Conservation (phyloP, 1,139 yeast species). For the Sugiyamaella xylanicola region DNA sequence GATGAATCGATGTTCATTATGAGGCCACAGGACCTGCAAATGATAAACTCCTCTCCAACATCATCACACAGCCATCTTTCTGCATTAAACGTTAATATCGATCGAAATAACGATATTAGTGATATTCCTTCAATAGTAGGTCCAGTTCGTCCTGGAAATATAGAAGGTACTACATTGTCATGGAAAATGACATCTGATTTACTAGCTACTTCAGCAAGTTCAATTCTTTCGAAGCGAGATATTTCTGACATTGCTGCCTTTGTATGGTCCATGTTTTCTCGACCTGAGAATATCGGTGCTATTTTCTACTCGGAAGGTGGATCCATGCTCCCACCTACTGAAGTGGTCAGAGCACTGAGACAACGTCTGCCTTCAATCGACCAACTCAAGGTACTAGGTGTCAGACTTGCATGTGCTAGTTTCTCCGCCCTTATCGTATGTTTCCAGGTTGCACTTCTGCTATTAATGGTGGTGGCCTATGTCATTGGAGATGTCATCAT, state of each 20-base stretch:
- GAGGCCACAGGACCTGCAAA: constrained; percentile 28
- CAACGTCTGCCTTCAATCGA: constrained; percentile 22
- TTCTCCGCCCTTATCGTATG: constrained; percentile 31
- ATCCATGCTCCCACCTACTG: constrained; percentile 33
- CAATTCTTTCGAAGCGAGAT: constrained; percentile 24
- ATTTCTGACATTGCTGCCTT: constrained; percentile 27
- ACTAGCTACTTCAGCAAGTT: constrained; percentile 25
- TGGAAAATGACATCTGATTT: constrained; percentile 39
- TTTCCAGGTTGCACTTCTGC: constrained; percentile 35
- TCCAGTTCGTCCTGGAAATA: constrained; percentile 32
- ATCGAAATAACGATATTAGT: neutral
- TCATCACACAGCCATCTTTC: neutral
- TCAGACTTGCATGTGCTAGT: constrained; percentile 26
- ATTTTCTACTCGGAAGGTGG: constrained; percentile 13
- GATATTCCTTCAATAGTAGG: constrained; percentile 20
- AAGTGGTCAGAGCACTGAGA: constrained; percentile 30
- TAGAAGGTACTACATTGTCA: constrained; percentile 35
- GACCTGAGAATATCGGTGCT: constrained; percentile 30
- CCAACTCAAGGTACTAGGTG: constrained; percentile 16
- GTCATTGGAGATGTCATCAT: constrained; percentile 35
- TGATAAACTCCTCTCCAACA: constrained; percentile 7
- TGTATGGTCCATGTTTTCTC: constrained; percentile 34
- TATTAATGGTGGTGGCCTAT: constrained; percentile 36
- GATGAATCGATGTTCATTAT: constrained; percentile 24
- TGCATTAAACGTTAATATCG: neutral